Evolutionary conservation across 108 stramenopile genomes (phyloP).

Genomic region (Skeletonema menzelii): DNA sequence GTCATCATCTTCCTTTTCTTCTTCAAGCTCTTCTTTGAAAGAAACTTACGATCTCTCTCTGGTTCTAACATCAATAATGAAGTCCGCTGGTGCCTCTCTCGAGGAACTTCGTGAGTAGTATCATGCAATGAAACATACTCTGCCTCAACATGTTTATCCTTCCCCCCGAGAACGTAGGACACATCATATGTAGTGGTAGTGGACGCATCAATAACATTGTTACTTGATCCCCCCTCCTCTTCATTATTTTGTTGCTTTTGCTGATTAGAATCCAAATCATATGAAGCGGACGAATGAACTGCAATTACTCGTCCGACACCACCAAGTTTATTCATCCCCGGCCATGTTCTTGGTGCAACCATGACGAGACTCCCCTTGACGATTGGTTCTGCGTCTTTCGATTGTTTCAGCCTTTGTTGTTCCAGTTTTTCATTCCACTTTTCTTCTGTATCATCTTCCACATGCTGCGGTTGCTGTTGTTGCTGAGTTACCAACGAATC

Average conservation of each 20-base stretch:
- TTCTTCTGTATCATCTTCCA: not conserved
- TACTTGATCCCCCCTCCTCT: slow-evolving; percentile 1
- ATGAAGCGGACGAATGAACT: not conserved
- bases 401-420: not conserved
- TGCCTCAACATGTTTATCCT: slow-evolving; percentile 56
- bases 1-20: not conserved
- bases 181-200: slow-evolving; percentile 51
- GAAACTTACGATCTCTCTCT: not conserved
- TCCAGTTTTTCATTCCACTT: not conserved
- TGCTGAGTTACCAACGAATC: slow-evolving; percentile 2
- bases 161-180: slow-evolving; percentile 65
- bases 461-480: not conserved
- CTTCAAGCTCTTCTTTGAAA: not conserved
- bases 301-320: not conserved
- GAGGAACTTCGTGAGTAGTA: not conserved
- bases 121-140: slow-evolving; percentile 37
- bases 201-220: slow-evolving; percentile 1
- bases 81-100: not conserved
- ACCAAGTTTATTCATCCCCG: slow-evolving; percentile 5
- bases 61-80: not conserved
- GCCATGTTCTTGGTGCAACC: not conserved
- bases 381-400: not conserved
- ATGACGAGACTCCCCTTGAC: not conserved
- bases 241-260: not conserved
- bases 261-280: not conserved